Base-by-base conservation (phyloP, 179 eudicot genomes). In the Carnegiea gigantea region DNA sequence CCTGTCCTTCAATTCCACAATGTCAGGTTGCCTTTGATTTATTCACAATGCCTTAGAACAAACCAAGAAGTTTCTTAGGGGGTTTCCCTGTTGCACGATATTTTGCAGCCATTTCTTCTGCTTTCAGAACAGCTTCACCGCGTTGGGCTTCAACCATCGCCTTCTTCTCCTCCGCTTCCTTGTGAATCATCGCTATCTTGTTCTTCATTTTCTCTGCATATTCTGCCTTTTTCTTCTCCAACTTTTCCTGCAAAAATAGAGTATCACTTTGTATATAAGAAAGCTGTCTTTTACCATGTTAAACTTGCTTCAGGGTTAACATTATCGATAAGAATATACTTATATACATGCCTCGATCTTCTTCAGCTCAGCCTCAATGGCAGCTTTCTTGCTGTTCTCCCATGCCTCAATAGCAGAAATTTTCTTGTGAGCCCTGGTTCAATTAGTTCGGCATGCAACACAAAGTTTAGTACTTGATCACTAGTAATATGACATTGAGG, bases 311-410 rank as follows among this genome's bases (percentile, higher is more conserved):
- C 11, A 7, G 68, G n/a, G 68, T 62, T 51, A 11, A 62, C 3
- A 24, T 3, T 3, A 15, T 1, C 18, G 21, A 5, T 33, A 11
- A 36, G 73, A 17, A 13, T 33, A 5, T 30, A 67, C 0, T 33
- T 87, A 13, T 33, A 5, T 30, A 67, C 1, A 70, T 87, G 92
- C 99, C 99, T 92, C 98, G 10, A 91, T 91, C 82, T 84, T 85
- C 82, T 87, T 92, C 24, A 95, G 85, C 79, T 94, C 93, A 20
- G 95, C 93, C 79, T 95, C 99, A 36, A 92, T 59, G 21, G 82
- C 82, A 53, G 98, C 97, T 84, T 94, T 92, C 87, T 88, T 92
- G 89, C 87, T 92, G 91, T 84, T 92, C 88, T 95, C 99, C 99
- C 98, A 94, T 76, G 94, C 88, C 77, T 81, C 92, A 54, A 95